phyloP scores from a whole-genome alignment of 2,329 filamentous ascomycete genomes.

The Blumeria graminis region DNA sequence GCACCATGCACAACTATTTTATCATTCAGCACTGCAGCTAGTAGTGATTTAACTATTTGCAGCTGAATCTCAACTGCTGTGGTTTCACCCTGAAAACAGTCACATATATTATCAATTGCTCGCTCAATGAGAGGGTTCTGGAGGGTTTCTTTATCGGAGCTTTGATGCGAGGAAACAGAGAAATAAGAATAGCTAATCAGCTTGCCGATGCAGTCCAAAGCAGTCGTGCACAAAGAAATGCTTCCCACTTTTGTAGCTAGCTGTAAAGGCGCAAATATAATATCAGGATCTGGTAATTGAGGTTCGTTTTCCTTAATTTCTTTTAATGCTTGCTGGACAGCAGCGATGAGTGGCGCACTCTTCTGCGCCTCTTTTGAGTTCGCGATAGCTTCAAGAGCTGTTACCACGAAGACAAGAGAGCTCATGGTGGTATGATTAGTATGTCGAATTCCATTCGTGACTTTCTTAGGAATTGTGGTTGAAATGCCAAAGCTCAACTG shows the following conservation, averaged over 20 bases:
- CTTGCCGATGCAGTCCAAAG: conserved; percentile 94
- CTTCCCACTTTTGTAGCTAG: conserved; percentile 73
- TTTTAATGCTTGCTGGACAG: conserved; percentile 56
- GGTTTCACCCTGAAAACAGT: conserved; percentile 92
- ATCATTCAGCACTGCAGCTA: conserved; percentile 90
- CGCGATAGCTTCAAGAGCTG: conserved; percentile 76
- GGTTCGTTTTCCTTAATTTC: conserved; percentile 71
- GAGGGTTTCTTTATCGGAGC: conserved; percentile 16
- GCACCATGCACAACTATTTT: conserved; percentile 97
- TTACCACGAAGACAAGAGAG: conserved; percentile 89
- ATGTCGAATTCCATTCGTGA: conserved; percentile 11
- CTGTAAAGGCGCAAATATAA: conserved; percentile 76
- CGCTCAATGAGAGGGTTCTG: conserved; percentile 71
- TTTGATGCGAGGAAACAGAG: conserved; percentile 36
- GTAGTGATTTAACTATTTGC: conserved; percentile 90
- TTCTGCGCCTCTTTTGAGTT: conserved; percentile 75
- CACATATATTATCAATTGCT: conserved; percentile 97
- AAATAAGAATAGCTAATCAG: conserved; percentile 98
- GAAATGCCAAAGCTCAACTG: too few species aligned
- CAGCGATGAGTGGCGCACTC: conserved; percentile 62
- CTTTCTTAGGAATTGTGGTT: not conserved
- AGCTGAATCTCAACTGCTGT: conserved; percentile 82
- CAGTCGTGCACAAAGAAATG: conserved; percentile 64
- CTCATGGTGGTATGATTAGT: conserved; percentile 37
- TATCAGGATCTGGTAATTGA: conserved; percentile 64